phyloP scores from a whole-genome alignment of 2,329 filamentous ascomycete species.

The Ceratocystis lukuohia region DNA sequence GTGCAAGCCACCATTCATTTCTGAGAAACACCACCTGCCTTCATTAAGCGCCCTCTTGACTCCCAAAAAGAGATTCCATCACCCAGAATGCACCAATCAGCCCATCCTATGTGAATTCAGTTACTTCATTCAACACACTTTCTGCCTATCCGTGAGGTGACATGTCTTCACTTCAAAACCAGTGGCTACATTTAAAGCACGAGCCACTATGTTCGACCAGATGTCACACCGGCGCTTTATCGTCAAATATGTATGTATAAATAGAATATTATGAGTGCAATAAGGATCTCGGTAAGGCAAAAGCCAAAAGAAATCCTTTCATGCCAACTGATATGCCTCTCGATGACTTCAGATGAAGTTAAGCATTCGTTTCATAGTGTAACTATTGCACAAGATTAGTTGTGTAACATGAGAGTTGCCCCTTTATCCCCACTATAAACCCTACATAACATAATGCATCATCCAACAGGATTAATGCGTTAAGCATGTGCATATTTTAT shows the following conservation, averaged over 20 bases:
- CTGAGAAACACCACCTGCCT: background rate
- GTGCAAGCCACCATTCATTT: background rate
- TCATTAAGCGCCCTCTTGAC: background rate
- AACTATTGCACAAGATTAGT: background rate
- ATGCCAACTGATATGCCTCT: too few relatives aligned
- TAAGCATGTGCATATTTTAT: background rate
- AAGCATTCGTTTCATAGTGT: background rate
- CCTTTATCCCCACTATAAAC: background rate
- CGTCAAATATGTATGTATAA: too few relatives aligned
- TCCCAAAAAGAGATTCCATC: background rate
- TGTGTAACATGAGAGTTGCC: background rate
- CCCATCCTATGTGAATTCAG: background rate
- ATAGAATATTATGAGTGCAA: too few relatives aligned
- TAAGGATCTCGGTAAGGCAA: too few relatives aligned
- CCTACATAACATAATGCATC: background rate
- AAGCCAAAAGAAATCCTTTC: too few relatives aligned
- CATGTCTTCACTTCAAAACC: too few relatives aligned
- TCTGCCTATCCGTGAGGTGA: too few relatives aligned
- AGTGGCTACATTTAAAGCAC: too few relatives aligned
- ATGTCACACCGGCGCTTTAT: too few relatives aligned
- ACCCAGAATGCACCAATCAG: too few relatives aligned
- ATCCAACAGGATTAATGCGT: background rate
- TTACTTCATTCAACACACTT: background rate
- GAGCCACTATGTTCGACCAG: too few relatives aligned
- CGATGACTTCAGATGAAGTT: background rate